These are phyloP conservation scores for Carex sylvatica DNA, from an alignment of 202 grass and related monocot species.

Conservation along the genomic window DNA sequence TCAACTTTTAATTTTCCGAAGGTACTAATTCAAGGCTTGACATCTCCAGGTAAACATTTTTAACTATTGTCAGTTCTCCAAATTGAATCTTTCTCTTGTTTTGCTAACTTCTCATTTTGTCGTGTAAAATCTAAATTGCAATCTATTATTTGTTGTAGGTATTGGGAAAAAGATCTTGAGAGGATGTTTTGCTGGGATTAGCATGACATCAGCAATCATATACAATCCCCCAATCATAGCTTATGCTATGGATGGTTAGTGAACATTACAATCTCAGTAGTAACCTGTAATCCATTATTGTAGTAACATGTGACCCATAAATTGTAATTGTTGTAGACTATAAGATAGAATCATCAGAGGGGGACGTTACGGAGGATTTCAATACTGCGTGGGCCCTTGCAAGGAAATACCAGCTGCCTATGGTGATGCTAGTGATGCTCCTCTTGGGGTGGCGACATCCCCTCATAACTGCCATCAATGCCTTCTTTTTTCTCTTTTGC, in stretches of 20 bases:
- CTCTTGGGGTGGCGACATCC: conserved; percentile 62
- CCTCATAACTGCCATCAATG: conserved; percentile 53
- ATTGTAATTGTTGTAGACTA: conserved; percentile 29
- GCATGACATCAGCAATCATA: conserved; percentile 31
- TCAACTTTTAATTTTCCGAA: conserved; percentile 1
- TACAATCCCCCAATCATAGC: conserved; percentile 29
- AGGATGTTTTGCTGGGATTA: conserved; percentile 33
- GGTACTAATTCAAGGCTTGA: not conserved
- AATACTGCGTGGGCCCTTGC: conserved; percentile 41
- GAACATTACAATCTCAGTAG: not conserved
- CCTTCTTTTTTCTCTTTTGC: conserved; percentile 73
- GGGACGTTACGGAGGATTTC: conserved; percentile 38
- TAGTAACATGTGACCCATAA: not conserved
- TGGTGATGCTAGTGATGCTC: conserved; percentile 62
- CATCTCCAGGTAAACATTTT: not conserved
- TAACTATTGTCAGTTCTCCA: not conserved
- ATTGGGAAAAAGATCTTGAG: conserved; percentile 42
- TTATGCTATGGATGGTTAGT: conserved; percentile 58
- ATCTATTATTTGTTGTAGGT: conserved; percentile 6
- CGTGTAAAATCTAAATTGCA: not conserved
- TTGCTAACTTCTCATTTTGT: not conserved
- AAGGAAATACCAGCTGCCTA: conserved; percentile 67
- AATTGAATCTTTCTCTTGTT: not conserved
- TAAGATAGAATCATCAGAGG: not conserved
- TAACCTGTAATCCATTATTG: not conserved